phyloP scores from a whole-genome alignment of 1,284 basidiomycete genomes.

The Boletellus sp. region DNA sequence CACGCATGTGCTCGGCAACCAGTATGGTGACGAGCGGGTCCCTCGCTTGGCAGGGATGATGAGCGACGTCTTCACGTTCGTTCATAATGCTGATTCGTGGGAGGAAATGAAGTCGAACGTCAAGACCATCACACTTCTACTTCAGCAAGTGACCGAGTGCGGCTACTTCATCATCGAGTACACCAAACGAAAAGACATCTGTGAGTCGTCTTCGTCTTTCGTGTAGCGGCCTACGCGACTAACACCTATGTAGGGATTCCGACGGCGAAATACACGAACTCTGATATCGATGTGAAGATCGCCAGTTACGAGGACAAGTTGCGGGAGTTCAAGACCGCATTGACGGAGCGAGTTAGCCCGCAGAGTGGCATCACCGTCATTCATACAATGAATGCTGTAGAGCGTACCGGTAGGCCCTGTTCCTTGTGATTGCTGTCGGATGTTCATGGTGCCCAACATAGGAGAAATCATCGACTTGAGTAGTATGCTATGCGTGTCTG shows the following conservation, averaged over 20 bases:
- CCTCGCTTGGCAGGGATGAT: background rate
- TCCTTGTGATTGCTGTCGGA: background rate
- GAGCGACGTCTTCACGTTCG: background rate
- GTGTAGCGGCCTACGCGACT: background rate
- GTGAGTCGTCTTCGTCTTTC: background rate
- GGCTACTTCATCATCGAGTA: slow-evolving; percentile 1
- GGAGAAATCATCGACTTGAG: slow-evolving; percentile 15
- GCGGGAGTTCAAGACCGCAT: slow-evolving; percentile 14
- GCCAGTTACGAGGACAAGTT: slow-evolving; percentile 3
- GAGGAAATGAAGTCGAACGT: background rate
- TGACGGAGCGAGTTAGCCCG: slow-evolving; percentile 17
- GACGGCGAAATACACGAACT: background rate
- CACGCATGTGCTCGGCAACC: slow-evolving; percentile 2
- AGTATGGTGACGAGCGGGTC: background rate
- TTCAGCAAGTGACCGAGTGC: slow-evolving; percentile 3
- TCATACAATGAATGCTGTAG: slow-evolving; percentile 18
- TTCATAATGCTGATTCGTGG: background rate
- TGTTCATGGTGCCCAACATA: background rate
- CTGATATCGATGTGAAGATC: slow-evolving; percentile 2
- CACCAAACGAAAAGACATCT: background rate
- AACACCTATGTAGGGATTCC: background rate
- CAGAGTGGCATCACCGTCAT: slow-evolving; percentile 16
- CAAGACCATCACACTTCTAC: background rate
- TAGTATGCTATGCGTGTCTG: slow-evolving; percentile 20
- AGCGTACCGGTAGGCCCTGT: slow-evolving; percentile 8